Percentiles rank a stretch among this genome's conserved stretches.
These are phyloP conservation scores for Casuarina glauca DNA, from an alignment of 306 rosid genomes.

Conservation along the genomic window DNA sequence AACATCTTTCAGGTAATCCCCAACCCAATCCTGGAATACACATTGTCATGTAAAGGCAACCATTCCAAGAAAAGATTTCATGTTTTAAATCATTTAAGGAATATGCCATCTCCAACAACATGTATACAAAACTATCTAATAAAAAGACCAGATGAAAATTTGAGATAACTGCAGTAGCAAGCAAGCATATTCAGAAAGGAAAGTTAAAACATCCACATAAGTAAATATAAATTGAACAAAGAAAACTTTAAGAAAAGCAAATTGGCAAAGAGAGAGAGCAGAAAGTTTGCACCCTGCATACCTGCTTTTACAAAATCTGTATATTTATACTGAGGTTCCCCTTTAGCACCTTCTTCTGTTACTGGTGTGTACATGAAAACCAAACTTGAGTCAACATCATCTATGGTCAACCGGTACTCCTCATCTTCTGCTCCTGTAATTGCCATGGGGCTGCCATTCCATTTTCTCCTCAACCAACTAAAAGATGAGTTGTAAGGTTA, in stretches of 20 bases:
- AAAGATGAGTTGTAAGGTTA: conserved; percentile 25
- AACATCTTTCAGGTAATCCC: neutral
- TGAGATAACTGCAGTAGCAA: conserved; percentile 2
- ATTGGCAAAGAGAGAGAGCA: neutral
- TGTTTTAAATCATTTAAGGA: neutral
- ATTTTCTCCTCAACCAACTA: conserved; percentile 97
- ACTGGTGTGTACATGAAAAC: conserved; percentile 99
- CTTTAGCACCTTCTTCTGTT: conserved; percentile 91
- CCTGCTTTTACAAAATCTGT: conserved; percentile 95
- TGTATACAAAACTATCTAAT: conserved; percentile 1
- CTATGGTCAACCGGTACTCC: conserved; percentile 68
- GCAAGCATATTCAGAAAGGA: conserved; percentile 21
- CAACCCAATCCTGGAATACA: neutral
- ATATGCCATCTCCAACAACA: neutral
- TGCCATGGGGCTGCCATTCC: conserved; percentile 93
- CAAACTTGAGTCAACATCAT: conserved; percentile 91
- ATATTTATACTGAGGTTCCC: conserved; percentile 92
- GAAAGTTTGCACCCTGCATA: conserved; percentile 26
- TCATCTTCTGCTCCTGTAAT: conserved; percentile 94
- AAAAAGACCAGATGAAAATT: neutral
- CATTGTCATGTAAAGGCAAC: neutral
- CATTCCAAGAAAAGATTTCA: neutral
- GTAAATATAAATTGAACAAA: conserved; percentile 16
- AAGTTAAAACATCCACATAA: conserved; percentile 10
- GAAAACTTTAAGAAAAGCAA: neutral